Evolutionary conservation across 805 yeast genomes (phyloP).

Genomic region (Candida ponderosae): DNA sequence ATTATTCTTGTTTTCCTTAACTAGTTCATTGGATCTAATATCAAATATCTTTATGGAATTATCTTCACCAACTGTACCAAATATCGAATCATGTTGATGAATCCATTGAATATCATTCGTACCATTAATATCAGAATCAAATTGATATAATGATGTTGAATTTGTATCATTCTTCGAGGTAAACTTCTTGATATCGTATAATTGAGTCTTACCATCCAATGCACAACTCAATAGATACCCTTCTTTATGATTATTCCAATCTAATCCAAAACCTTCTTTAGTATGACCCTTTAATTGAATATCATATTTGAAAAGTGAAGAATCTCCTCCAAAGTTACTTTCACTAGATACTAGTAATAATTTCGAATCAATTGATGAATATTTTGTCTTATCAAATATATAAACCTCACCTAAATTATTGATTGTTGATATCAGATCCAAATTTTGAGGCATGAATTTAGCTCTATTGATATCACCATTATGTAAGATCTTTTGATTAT

Average conservation of each 20-base stretch:
- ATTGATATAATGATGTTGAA: constrained; percentile 7
- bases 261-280: constrained; percentile 60
- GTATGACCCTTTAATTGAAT: constrained; percentile 35
- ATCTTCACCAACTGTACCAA: constrained; percentile 65
- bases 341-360: too few species aligned
- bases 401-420: constrained; percentile 58
- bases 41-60: constrained; percentile 46
- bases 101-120: constrained; percentile 72
- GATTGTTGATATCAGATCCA: constrained; percentile 69
- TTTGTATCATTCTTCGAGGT: constrained; percentile 18
- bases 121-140: constrained; percentile 34
- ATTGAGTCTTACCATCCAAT: constrained; percentile 51
- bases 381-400: constrained; percentile 80
- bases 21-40: constrained; percentile 26
- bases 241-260: constrained; percentile 63
- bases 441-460: constrained; percentile 76
- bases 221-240: constrained; percentile 57
- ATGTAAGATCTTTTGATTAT: constrained; percentile 56
- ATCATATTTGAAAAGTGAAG: constrained; percentile 37
- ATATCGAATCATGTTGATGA: constrained; percentile 49
- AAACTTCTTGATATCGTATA: constrained; percentile 59
- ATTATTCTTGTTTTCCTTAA: constrained; percentile 3
- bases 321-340: constrained; percentile 5
- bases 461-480: constrained; percentile 68
- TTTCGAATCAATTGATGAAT: constrained; percentile 41